These are phyloP conservation scores for Chlorencoelia australis DNA, from an alignment of 2,329 filamentous ascomycete genomes.

Conservation along the genomic window DNA sequence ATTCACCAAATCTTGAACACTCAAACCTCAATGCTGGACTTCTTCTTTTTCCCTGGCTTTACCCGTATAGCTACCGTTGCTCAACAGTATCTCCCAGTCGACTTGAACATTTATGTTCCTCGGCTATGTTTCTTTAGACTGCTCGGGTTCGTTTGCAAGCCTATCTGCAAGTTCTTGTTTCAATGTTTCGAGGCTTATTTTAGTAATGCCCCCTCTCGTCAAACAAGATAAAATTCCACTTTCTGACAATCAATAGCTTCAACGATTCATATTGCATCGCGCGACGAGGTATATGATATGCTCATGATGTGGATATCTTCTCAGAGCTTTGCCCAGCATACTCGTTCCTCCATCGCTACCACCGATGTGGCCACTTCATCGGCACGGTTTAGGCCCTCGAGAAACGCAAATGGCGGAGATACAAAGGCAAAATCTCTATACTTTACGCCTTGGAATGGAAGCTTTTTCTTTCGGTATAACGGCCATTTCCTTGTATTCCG, in stretches of 20 bases:
- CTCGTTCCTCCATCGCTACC: constrained; percentile 51
- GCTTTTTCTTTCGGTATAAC: constrained; percentile 48
- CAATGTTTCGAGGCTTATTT: constrained; percentile 32
- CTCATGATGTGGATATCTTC: constrained; percentile 56
- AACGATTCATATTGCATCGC: constrained; percentile 8
- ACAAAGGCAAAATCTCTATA: constrained; percentile 20
- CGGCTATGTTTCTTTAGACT: constrained; percentile 41
- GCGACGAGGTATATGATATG: constrained; percentile 61
- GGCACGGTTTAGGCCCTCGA: constrained; percentile 7
- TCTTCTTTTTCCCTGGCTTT: constrained; percentile 55
- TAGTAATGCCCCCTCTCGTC: constrained; percentile 7
- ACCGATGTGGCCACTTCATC: constrained; percentile 28
- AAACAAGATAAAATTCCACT: constrained; percentile 4
- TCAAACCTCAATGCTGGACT: constrained; percentile 8
- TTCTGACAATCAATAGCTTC: constrained; percentile 10
- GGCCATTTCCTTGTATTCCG: constrained; percentile 46
- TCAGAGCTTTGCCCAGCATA: constrained; percentile 47
- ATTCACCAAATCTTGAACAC: constrained; percentile 4
- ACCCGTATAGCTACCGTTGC: constrained; percentile 42
- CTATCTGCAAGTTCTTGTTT: constrained; percentile 39
- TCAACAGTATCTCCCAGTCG: constrained; percentile 45
- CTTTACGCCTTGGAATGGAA: constrained; percentile 55
- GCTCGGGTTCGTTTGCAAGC: constrained; percentile 43
- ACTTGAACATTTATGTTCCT: constrained; percentile 51
- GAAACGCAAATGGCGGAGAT: constrained; percentile 8